Evolutionary conservation across 176 grass and related monocot genomes (phyloP), one percentile per base, ranked within the genome.

Genomic region (Oryza longistaminata): DNA sequence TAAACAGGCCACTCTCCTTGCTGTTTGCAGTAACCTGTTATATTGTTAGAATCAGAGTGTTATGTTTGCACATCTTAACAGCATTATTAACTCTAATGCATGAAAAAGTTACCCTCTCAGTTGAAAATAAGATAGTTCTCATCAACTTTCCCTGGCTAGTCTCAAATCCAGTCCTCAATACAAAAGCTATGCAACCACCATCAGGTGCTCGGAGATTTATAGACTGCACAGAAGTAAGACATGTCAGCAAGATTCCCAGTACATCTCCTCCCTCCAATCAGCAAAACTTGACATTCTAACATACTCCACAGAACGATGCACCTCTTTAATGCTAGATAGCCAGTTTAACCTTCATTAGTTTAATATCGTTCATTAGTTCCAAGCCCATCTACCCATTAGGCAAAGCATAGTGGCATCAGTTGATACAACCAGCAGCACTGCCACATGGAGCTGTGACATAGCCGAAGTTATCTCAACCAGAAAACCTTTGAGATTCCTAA

Each of bases 111-210:
- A 99, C 96, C 88, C 96, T 96, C 68, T 99, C 96, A 71, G 96
- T 99, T 58, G 96, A 99, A 92, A 99, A 99, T 83, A 99, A 91
- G 39, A 99, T 99, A 44, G 96, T 99, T 89, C 96, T 82, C 96
- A 99, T 99, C 85, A 99, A 83, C 84, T 99, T 99, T 61, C 96
- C 96, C 88, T 99, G 96, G 76, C 93, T 99, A 70, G 96, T 99
- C 93, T 99, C 96, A 83, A 99, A 99, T 88, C 96, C 96, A 73
- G 96, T 99, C 70, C 96, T 93, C 82, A 99, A 81, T 71, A 99
- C 96, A 89, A 90, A 95, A 81, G 96, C 93, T 75, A 99, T 12
- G 44, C 96, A 99, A 48, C 96, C 96, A 65, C 96, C 96, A 85
- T 99, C 96, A 87, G 93, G 96, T 78, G 93, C 78, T 88, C 85